Evolutionary conservation across 2,329 filamentous ascomycete species (phyloP), one percentile per base, ranked within the genome.

Genomic region (Aspergillus thermomutatus): DNA sequence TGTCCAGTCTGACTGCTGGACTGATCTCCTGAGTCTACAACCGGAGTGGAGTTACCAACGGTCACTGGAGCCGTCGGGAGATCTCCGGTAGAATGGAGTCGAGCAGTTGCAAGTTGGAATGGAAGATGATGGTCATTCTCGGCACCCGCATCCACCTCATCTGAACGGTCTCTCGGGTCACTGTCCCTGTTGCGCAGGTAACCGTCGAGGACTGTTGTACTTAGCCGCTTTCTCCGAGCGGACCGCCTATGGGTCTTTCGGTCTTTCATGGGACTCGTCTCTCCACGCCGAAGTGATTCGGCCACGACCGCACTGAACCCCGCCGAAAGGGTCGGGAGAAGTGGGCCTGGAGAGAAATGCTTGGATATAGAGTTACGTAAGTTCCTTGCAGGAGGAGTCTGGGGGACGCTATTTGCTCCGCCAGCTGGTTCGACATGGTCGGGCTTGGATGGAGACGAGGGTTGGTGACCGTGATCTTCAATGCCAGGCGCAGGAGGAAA

Each of bases 221-320:
- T 68, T 3, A 67, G 52, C 49, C 66, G 69, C 37, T 70, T 67
- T 48, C 71, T 65, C 28, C 66, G 69, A 23, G 67, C 64, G 6
- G 60, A 54, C 53, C 62, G 66, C 9, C 67, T 66, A 49, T 60
- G 58, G 5, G 58, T 63, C 47, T 63, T 65, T 25, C 73, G 71
- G 37, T 70, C 67, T 53, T 69, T 72, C 21, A 63, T 61, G 19
- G 75, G 69, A 23, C 72, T 74, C 8, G 78, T 78, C 57, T 83
- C 77, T 14, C 83, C 82, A 17, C 83, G 80, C n/a, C 85, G 80
- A 26, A 88, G 75, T 23, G 84, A 81, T 60, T 89, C 86, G 8
- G 85, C 86, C 5, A 89, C 84, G 49, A 89, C 82, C 1, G 82
- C 86, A 66, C 79, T 84, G 17, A 89, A 76, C 0, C 82, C 82